These are phyloP conservation scores for Metschnikowia colocasiae DNA, from an alignment of 805 yeast species.

Conservation along the genomic window DNA sequence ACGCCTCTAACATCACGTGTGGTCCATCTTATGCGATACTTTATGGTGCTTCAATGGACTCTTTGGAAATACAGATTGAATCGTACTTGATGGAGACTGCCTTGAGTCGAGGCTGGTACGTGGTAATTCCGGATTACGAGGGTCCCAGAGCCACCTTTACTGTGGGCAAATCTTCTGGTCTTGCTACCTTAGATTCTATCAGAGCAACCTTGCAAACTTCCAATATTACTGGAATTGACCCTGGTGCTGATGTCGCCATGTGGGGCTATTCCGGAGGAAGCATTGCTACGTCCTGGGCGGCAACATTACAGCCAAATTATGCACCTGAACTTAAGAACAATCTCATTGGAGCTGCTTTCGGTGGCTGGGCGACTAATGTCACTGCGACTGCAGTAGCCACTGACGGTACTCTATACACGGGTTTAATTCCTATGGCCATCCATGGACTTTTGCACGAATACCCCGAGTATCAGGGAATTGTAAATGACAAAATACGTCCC, in stretches of 20 bases:
- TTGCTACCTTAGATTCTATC: constrained; percentile 30
- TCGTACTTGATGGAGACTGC: constrained; percentile 13
- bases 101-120: constrained; percentile 30
- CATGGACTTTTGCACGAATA: constrained; percentile 33
- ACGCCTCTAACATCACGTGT: constrained; percentile 20
- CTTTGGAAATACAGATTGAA: constrained; percentile 18
- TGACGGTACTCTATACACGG: constrained; percentile 30
- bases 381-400: constrained; percentile 24
- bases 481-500: neutral
- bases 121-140: constrained; percentile 34
- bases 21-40: constrained; percentile 22
- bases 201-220: constrained; percentile 25
- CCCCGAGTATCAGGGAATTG: constrained; percentile 28
- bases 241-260: constrained; percentile 21
- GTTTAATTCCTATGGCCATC: constrained; percentile 29
- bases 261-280: constrained; percentile 42
- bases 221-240: constrained; percentile 18
- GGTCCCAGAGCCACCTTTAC: constrained; percentile 32
- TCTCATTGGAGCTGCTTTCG: constrained; percentile 33
- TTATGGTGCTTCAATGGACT: constrained; percentile 14
- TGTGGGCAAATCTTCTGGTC: constrained; percentile 32
- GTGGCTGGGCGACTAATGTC: constrained; percentile 37
- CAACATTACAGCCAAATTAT: constrained; percentile 33
- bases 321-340: constrained; percentile 29
- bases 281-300: constrained; percentile 39